Evolutionary conservation across 169 alveolate genomes (phyloP), one percentile per base, ranked within the genome.

Genomic region (Plasmodium knowlesi): DNA sequence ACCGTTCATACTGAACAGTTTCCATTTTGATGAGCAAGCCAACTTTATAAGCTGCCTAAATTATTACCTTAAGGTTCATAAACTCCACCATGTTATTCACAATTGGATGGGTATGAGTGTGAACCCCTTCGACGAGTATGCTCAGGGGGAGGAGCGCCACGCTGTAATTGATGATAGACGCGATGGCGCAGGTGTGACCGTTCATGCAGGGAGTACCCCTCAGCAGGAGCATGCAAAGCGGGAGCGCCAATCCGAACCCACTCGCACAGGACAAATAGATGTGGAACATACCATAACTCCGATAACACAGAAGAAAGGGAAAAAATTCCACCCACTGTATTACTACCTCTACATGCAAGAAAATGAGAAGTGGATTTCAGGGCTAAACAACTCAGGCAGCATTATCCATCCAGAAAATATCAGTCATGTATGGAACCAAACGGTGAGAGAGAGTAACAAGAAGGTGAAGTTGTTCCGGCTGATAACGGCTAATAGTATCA

Each of bases 81-180:
- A 71, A 12, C 57, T 71, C 34, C 50, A 61, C 57, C 71, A 82
- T 53, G 71, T 91, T 10, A 25, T 81, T 46, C 95, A 91, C 74
- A 82, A 61, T 50, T 91, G 95, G 95, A 91, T 91, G 95, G 95
- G 95, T 10, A 91, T 91, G 95, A 91, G 95, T 81, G n/a, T 70
- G 76, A 91, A 91, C 39, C 92, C 95, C 22, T 91, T 91, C 43
- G 74, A 82, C 10, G 95, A 91, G 54, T 91, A 91, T 72, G 43
- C 25, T 28, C 3, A 34, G 16, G 61, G 61, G 61, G 61, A 12
- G 61, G 61, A 2, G 22, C 22, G 8, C 6, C 61, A 50, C 61
- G 61, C 61, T 14, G 61, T 19, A 50, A 14, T 50, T 12, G 61
- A 22, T 12, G 8, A 50, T 50, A 3, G 22, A 5, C 0, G 61